Conservation (phyloP, 2,329 filamentous ascomycete genomes). For the Cordyceps fumosorosea region DNA sequence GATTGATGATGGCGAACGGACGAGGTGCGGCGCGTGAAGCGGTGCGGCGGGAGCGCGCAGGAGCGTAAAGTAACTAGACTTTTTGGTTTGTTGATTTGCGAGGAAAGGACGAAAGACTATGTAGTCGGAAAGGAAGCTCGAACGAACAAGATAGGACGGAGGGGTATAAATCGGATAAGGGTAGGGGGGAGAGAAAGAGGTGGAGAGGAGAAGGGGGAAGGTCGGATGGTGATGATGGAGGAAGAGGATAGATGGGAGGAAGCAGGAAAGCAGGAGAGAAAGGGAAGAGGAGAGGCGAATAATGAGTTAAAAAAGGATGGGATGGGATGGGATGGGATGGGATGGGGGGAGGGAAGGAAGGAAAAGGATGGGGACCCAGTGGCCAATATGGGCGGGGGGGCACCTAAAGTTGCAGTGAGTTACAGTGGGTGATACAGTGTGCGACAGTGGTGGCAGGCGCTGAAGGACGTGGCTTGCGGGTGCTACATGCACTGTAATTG, state of each 20-base stretch:
- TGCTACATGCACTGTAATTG: neutral
- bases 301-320: neutral
- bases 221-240: slow-evolving; percentile 21
- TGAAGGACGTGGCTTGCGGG: neutral
- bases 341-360: no score
- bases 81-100: slow-evolving; percentile 15
- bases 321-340: neutral
- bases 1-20: neutral
- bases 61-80: slow-evolving; percentile 17
- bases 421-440: neutral
- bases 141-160: slow-evolving; percentile 19
- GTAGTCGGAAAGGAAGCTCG: slow-evolving; percentile 15
- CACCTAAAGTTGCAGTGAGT: neutral
- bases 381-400: neutral
- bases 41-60: neutral
- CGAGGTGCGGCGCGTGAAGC: neutral
- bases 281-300: slow-evolving; percentile 21
- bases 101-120: slow-evolving; percentile 22
- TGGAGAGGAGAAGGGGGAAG: slow-evolving; percentile 25
- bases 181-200: slow-evolving; percentile 18
- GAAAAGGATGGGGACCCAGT: neutral
- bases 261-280: slow-evolving; percentile 20
- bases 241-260: slow-evolving; percentile 17
- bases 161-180: slow-evolving; percentile 21
- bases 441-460: neutral